Percentiles rank a stretch among this genome's conserved stretches.
Evolutionary conservation across 768 basidiomycete species (phyloP).

Genomic region (Trametes gibbosa): DNA sequence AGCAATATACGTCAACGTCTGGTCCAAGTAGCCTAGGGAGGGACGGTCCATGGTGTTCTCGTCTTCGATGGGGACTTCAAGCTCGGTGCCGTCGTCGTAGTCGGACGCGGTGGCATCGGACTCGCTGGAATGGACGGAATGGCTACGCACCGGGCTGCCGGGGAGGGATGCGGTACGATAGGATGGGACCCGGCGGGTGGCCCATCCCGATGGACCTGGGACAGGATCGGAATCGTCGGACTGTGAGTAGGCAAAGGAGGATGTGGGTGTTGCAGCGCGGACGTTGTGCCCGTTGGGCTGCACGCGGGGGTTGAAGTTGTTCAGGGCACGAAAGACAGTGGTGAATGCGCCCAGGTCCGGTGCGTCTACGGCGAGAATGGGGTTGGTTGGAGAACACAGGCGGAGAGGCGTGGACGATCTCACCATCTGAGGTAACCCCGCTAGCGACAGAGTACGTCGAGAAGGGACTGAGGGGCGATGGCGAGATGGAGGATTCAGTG

Average conservation of each 20-base stretch:
- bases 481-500: slow-evolving; percentile 36
- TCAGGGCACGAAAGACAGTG: slow-evolving; percentile 65
- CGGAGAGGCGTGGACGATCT: slow-evolving; percentile 8
- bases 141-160: slow-evolving; percentile 15
- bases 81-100: slow-evolving; percentile 26
- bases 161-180: slow-evolving; percentile 45
- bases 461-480: slow-evolving; percentile 39
- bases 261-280: slow-evolving; percentile 25
- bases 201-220: slow-evolving; percentile 63
- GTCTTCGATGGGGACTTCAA: slow-evolving; percentile 25
- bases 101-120: slow-evolving; percentile 25
- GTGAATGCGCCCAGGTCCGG: slow-evolving; percentile 75
- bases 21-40: slow-evolving; percentile 70
- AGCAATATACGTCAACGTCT: slow-evolving; percentile 72
- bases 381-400: not conserved
- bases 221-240: slow-evolving; percentile 39
- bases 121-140: slow-evolving; percentile 17
- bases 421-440: slow-evolving; percentile 38
- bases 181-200: slow-evolving; percentile 52
- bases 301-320: slow-evolving; percentile 50
- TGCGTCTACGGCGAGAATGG: slow-evolving; percentile 40
- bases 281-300: slow-evolving; percentile 22
- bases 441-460: slow-evolving; percentile 31
- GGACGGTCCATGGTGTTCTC: slow-evolving; percentile 44
- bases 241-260: slow-evolving; percentile 28